Conservation (phyloP, 208 protist species). For the Leishmania braziliensis region DNA sequence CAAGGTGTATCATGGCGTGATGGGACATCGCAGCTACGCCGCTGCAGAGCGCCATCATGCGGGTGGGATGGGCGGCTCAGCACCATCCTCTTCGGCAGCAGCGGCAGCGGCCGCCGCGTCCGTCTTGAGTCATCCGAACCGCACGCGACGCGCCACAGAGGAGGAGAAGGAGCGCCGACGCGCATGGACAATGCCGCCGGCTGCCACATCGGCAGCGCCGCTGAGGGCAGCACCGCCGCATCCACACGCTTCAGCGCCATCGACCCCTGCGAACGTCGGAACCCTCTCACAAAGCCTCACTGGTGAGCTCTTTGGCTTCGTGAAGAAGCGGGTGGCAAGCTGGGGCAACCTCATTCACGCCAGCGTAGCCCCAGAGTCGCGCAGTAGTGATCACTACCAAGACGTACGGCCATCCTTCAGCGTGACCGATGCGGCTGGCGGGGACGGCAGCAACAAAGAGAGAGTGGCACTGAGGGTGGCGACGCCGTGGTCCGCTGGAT, state of each 20-base stretch:
- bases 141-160: slow-evolving; percentile 23
- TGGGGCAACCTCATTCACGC: background rate
- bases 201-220: background rate
- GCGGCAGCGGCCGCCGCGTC: background rate
- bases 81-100: background rate
- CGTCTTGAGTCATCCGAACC: slow-evolving; percentile 15
- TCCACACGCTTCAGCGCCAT: background rate
- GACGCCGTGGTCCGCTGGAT: slow-evolving; percentile 17
- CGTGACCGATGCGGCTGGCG: background rate
- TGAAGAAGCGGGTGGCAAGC: background rate
- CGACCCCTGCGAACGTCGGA: background rate
- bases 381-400: slow-evolving; percentile 4
- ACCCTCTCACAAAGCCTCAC: background rate
- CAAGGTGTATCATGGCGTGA: slow-evolving; percentile 42
- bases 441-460: background rate
- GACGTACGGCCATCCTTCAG: slow-evolving; percentile 28
- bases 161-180: slow-evolving; percentile 17
- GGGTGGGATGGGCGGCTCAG: background rate
- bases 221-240: background rate
- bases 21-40: background rate
- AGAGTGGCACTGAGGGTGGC: background rate
- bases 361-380: background rate
- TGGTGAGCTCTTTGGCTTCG: slow-evolving; percentile 8
- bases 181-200: slow-evolving; percentile 9
- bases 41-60: background rate